These are phyloP conservation scores for Ehretia macrophylla DNA, from an alignment of 257 asterid species.

Conservation along the genomic window DNA sequence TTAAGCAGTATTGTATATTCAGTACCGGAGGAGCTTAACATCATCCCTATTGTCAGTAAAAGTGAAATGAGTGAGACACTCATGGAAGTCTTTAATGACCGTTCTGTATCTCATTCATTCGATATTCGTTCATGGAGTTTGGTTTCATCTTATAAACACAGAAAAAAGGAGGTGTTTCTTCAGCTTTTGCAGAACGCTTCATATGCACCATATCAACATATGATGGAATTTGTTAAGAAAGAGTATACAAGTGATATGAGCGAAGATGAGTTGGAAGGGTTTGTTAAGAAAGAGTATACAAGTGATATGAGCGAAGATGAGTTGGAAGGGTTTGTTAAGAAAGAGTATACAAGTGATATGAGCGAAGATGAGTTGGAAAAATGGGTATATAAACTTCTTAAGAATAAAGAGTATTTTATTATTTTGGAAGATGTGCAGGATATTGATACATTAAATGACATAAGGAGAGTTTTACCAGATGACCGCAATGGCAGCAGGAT, in stretches of 20 bases:
- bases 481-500: background rate
- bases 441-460: background rate
- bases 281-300: background rate
- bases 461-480: background rate
- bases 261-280: too few species aligned
- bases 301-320: too few species aligned
- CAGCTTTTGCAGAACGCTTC: background rate
- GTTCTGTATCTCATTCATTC: background rate
- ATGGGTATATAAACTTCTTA: background rate
- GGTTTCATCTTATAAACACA: background rate
- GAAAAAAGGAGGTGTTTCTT: background rate
- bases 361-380: background rate
- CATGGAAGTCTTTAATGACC: too few species aligned
- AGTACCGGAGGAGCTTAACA: background rate
- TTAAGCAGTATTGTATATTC: too few species aligned
- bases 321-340: too few species aligned
- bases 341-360: too few species aligned
- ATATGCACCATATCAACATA: too few species aligned
- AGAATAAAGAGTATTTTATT: too few species aligned
- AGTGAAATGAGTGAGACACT: background rate
- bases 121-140: background rate
- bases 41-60: background rate
- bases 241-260: too few species aligned
- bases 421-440: background rate
- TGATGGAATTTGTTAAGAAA: background rate